Evolutionary conservation across 179 eudicot species (phyloP).

Genomic region (Patellifolia procumbens): DNA sequence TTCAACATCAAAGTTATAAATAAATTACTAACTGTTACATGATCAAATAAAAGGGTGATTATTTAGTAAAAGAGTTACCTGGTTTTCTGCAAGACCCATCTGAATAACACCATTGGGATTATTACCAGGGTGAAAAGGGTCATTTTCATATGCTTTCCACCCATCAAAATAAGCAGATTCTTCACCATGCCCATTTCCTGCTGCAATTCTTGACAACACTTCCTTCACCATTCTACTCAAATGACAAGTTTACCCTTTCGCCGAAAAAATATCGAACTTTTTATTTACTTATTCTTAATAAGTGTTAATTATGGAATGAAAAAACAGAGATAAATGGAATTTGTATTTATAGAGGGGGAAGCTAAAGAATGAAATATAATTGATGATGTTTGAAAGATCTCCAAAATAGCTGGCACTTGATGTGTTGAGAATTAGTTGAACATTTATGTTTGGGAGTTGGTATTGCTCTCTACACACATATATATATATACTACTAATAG

Average conservation of each 20-base stretch:
- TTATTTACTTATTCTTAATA: too few species aligned
- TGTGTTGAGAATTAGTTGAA: conserved; percentile 11
- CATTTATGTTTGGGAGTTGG: conserved; percentile 19
- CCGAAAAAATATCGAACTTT: not conserved
- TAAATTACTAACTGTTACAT: not conserved
- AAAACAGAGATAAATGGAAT: not conserved
- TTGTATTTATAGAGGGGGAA: conserved; percentile 11
- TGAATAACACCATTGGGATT: conserved; percentile 85
- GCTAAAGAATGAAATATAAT: not conserved
- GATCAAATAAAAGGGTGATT: not conserved
- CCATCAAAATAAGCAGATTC: conserved; percentile 80
- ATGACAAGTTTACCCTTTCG: conserved; percentile 9
- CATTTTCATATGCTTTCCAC: conserved; percentile 80
- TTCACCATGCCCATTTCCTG: conserved; percentile 75
- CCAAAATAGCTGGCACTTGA: conserved; percentile 24
- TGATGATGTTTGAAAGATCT: conserved; percentile 23
- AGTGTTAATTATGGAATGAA: not conserved
- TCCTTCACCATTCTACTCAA: conserved; percentile 11
- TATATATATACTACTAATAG: conserved; percentile 8
- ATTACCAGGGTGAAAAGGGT: conserved; percentile 58
- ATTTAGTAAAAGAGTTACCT: conserved; percentile 38
- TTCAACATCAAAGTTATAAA: conserved; percentile 3
- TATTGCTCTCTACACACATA: not conserved
- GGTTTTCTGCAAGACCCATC: conserved; percentile 92
- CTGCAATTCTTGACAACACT: conserved; percentile 68